Base-by-base conservation (phyloP, 2,329 filamentous ascomycete genomes). In the Sporothrix euskadiensis region DNA sequence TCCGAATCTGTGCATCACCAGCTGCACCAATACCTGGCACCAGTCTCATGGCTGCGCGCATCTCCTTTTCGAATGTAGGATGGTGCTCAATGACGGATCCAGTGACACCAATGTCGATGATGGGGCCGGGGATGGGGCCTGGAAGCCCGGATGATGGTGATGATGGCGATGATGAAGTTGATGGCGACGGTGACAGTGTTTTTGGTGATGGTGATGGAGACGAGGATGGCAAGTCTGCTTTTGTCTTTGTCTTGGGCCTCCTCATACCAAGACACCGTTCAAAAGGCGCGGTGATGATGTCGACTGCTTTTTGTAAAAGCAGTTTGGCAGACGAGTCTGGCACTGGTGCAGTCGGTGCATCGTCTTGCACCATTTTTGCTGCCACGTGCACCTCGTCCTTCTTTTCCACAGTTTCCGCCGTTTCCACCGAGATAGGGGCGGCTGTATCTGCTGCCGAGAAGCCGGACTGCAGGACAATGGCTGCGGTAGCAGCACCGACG, bases 21-120 rank as follows among this genome's bases (percentile, higher is more conserved):
- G 87, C 85, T 54, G 85, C 83, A 1, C 94, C 94, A 78, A 98
- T 92, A 73, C 91, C 89, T 12, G 92, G 87, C 69, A 97, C 89
- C 71, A 89, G 89, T 65, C 90, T 84, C 75, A 98, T 85, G 10
- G 93, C 93, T 79, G 96, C 92, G 74, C 94, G 88, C 76, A 98
- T 91, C 84, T 95, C 92, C 73, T 92, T 91, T 77, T 95, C 90
- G 83, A 98, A 99, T 78, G 90, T 91, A 7, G 96, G 96, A 81
- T 98, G 98, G 83, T 96, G 95, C 82, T 98, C 96, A 2, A 98
- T 94, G 71, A 99, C 85, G 79, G 91, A 94, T 75, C 96, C 95
- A 80, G 98, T 95, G 1, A 98, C 94, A 78, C 96, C 95, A 78
- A 98, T 89, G 80, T 98, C 95, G 72, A 92, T 85, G 26, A 71